These are phyloP conservation scores for Sophora flavescens DNA, from an alignment of 306 rosid species.

Conservation along the genomic window DNA sequence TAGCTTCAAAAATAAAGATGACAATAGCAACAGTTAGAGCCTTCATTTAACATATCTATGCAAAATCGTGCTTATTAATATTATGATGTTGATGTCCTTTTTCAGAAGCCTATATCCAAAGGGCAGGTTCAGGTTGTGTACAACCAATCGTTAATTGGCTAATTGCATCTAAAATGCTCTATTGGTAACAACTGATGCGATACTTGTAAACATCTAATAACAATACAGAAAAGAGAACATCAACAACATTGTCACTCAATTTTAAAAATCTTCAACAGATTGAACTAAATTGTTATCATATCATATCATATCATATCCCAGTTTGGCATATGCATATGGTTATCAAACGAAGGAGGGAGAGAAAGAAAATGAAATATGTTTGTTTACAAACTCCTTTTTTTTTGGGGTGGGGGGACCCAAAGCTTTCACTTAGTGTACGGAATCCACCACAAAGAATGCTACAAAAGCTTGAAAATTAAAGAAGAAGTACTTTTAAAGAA, in stretches of 20 bases:
- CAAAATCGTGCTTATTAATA: conserved; percentile 1
- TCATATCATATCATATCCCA: conserved; percentile 13
- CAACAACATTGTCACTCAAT: conserved; percentile 10
- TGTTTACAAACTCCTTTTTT: not conserved
- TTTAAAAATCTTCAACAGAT: not conserved
- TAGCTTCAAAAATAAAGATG: not conserved
- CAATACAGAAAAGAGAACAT: conserved; percentile 1
- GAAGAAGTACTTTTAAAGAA: conserved; percentile 1
- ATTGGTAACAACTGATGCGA: not conserved
- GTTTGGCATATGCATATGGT: conserved; percentile 29
- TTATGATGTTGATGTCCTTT: not conserved
- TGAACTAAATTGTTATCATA: not conserved
- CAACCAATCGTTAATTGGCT: too few relatives aligned
- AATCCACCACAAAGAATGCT: conserved; percentile 16
- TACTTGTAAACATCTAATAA: not conserved
- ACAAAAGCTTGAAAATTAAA: not conserved
- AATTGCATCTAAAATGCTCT: too few relatives aligned
- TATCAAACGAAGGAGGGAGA: not conserved
- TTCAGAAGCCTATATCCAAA: not conserved
- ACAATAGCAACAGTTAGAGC: not conserved
- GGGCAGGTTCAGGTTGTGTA: too few relatives aligned
- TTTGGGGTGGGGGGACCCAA: not conserved
- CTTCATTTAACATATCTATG: not conserved
- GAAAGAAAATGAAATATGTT: not conserved
- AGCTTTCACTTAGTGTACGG: not conserved